Conservation (phyloP, 306 rosid species). For the Aeschynomene evenia region DNA sequence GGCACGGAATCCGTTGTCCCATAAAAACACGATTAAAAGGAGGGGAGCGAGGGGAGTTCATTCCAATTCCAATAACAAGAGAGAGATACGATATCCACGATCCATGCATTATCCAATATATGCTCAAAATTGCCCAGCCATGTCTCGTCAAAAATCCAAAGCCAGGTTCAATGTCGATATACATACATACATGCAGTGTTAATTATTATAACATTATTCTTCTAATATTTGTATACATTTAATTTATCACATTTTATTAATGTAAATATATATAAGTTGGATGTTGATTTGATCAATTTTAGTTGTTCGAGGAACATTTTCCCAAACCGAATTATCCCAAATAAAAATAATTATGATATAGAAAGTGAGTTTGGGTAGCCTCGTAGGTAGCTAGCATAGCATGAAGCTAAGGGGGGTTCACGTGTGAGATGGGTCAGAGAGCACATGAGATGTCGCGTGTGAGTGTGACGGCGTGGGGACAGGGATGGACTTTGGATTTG, state of each 20-base stretch:
- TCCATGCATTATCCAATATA: constrained; percentile 14
- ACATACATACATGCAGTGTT: background rate
- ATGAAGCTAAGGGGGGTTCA: constrained; percentile 31
- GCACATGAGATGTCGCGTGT: constrained; percentile 50
- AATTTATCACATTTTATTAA: no score
- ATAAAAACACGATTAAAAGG: constrained; percentile 9
- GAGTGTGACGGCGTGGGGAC: constrained; percentile 25
- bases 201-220: no score
- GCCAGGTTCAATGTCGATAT: constrained; percentile 20
- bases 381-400: background rate
- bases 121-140: background rate
- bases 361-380: no score
- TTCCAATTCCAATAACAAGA: constrained; percentile 1
- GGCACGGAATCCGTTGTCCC: constrained; percentile 28
- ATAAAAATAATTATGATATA: no score
- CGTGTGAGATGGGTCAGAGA: constrained; percentile 42
- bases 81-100: background rate
- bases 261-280: no score
- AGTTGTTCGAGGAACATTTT: no score
- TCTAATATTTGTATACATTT: no score
- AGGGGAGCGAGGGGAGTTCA: constrained; percentile 6
- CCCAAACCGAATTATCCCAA: no score
- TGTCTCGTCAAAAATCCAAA: constrained; percentile 4
- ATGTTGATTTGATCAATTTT: no score
- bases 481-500: background rate